phyloP scores from a whole-genome alignment of 2,329 filamentous ascomycete genomes.

The Colletotrichum paranaense region DNA sequence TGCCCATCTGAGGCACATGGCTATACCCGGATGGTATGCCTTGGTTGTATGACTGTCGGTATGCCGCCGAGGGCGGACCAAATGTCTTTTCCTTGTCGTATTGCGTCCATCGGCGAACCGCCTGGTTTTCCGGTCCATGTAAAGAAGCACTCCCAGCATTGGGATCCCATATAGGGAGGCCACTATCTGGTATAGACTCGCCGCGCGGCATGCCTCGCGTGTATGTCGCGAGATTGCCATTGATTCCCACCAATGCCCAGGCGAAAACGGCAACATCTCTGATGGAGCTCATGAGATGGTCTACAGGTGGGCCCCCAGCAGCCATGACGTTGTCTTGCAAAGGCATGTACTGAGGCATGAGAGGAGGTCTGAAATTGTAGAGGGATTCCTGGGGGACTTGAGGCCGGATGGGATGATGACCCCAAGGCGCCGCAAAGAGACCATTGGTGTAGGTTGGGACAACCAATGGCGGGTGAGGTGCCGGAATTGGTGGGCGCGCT shows the following conservation, averaged over 20 bases:
- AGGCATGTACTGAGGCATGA: conserved; percentile 57
- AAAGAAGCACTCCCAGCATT: conserved; percentile 46
- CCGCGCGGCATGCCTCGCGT: conserved; percentile 70
- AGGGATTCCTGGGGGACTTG: conserved; percentile 55
- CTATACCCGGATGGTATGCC: conserved; percentile 3
- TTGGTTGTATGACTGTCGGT: conserved; percentile 3
- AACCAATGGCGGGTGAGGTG: conserved; percentile 60
- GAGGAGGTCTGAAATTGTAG: conserved; percentile 56
- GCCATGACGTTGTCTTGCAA: conserved; percentile 56
- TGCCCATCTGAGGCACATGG: conserved; percentile 13
- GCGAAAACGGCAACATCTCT: conserved; percentile 89
- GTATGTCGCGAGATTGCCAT: conserved; percentile 76
- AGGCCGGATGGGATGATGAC: conserved; percentile 70
- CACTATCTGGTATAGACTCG: conserved; percentile 70
- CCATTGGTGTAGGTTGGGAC: conserved; percentile 67
- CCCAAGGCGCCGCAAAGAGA: conserved; percentile 86
- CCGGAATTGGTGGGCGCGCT: conserved; percentile 77
- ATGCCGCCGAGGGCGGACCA: conserved; percentile 5
- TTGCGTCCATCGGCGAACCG: conserved; percentile 42
- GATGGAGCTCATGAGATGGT: conserved; percentile 82
- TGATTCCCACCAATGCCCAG: conserved; percentile 85
- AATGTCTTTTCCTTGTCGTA: conserved; percentile 32
- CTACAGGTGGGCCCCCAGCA: conserved; percentile 64
- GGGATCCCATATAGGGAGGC: conserved; percentile 70
- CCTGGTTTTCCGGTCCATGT: conserved; percentile 50